Evolutionary conservation across 164 flowering plant genomes (phyloP), one percentile per base, ranked within the genome.

Genomic region (Vitis rotundifolia): DNA sequence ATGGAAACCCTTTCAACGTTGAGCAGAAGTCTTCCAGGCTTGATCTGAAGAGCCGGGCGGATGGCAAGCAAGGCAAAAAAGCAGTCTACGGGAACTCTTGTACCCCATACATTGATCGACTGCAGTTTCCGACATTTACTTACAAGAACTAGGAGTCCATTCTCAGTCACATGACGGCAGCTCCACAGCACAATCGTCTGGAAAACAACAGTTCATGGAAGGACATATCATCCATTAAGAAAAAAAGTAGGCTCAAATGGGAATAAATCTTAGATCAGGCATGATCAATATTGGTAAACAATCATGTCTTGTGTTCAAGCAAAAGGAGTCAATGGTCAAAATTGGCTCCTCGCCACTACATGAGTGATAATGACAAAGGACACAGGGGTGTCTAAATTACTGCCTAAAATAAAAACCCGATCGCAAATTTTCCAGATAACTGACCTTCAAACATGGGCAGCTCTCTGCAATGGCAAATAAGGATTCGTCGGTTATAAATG

Each of bases 401-500:
- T 12, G 12, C 16, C 8, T 14, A 44, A 12, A 22, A 63, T 2
- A 29, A 55, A 31, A 52, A 16, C 54, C 50, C 3, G 26, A 61
- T 11, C 22, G 18, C 5, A 26, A 58, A 11, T 58, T 26, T 26
- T 3, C 29, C 28, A 13, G 28, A 16, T 1, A 71, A 19, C 73
- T 73, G 51, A 91, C 99, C 97, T 92, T 89, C 69, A 96, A 76
- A 59, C 80, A 76, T 14, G 86, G 91, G 61, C 97, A 93, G 76
- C 82, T 86, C 61, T 82, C 73, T 76, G 94, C 95, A 77, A 93
- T 86, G 58, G 93, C 91, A 78, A 71, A 82, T 37, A 96, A 68
- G 16, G 99, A 92, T 72, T 84, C 90, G 76, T 96, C 97, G 0
- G 99, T 92, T 77, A 93, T 84, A 64, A 96, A 96, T 55, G 99